Evolutionary conservation across 2,329 filamentous ascomycete species (phyloP), one percentile per base, ranked within the genome.

Genomic region (Scedosporium minutisporum): DNA sequence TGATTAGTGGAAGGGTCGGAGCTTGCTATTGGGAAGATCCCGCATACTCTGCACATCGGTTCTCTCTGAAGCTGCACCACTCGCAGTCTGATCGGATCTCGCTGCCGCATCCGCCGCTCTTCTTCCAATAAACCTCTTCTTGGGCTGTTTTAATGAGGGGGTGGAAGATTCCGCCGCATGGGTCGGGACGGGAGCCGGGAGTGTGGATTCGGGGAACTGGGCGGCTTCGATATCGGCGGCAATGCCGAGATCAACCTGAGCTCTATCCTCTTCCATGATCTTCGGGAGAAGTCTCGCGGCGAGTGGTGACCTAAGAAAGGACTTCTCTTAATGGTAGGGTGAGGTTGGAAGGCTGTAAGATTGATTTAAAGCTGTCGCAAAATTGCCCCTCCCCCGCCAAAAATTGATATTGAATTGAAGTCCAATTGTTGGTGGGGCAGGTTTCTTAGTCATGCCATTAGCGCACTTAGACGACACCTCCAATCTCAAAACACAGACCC

Each of bases 61-160:
- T 48, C 70, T 72, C 60, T 69, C 71, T 16, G 68, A 69, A 14
- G 62, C 63, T 27, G 65, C 81, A 69, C 9, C 25, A 16, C 38
- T 42, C 16, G 53, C 53, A 16, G 33, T 21, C 21, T 62, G 60
- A 61, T 46, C 62, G 55, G 21, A 58, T 29, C 27, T 55, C n/a
- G 51, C 58, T 12, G 61, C 61, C 23, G 87, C 84, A 65, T 85
- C 81, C 7, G 90, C 90, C 23, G 90, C 84, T 69, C 88, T 86
- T 67, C 91, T 83, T 33, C 95, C 95, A 18, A 99, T 88, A 68
- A 99, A 99, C 63, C 93, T 85, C 75, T 93, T 93, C 79, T 90
- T 96, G 23, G 95, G 95, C 69, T 93, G 89, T 71, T 82, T 90
- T 21, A 79, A 68, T 6, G 74, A 74, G 25, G 78, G 73, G 4